Base-by-base conservation (phyloP, 495 filamentous ascomycete species). In the Podospora bellae-mahoneyi region DNA sequence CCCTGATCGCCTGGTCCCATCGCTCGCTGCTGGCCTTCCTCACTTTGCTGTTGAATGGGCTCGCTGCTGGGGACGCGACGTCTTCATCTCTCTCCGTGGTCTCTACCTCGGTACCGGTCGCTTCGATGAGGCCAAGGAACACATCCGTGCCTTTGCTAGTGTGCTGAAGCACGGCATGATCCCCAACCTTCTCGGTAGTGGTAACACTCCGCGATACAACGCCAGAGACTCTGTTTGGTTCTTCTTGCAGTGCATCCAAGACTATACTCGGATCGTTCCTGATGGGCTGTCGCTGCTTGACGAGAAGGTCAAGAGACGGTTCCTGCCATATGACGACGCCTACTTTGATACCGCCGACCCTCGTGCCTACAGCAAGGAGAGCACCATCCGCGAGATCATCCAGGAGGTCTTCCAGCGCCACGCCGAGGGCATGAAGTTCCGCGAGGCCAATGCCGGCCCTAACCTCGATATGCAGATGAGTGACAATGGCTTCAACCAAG, bases 161-260 rank as follows among this genome's bases (percentile, higher is more conserved):
- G 93, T 99, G 10, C 82, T 99, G 62, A 98, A 98, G 81, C 96
- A 99, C 75, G 96, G 96, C 58, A 97, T 98, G 96, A 92, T 98
- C 64, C 96, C 96, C 15, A 99, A 99, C 72, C 84, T 99, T 13
- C 85, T 99, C 19, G 87, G 91, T 69, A 90, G 90, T 71, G 93
- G 96, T 19, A 91, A 89, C 55, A 83, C 86, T n/a, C 96, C 96
- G 2, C 84, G 96, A n/a, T 99, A 97, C 79, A 99, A 99, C 74
- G 92, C 94, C 53, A 84, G 96, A 60, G 96, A 99, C 74, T 96
- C 94, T 0, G 87, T 97, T 54, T 99, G 96, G 96, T 99, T 97
- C 84, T 93, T 94, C 82, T 76, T 98, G 64, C 94, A 98, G 76
- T 88, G 87, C 64, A 94, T 98, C 62, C 96, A 99, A 73, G 96